phyloP scores from a whole-genome alignment of 805 yeast species.

The Candida taoyuanica region DNA sequence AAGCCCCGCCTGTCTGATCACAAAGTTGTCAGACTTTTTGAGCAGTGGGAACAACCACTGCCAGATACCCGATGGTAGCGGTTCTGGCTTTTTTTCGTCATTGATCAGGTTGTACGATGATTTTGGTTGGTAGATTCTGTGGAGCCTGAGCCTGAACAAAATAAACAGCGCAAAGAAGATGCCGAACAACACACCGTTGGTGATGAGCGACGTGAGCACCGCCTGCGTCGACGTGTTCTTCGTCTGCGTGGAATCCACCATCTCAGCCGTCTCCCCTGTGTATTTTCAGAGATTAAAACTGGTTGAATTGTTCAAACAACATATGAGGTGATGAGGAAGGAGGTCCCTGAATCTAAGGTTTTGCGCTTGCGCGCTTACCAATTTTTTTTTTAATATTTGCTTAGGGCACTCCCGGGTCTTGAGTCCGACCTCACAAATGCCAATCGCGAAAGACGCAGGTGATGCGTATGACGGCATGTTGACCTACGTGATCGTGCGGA shows the following conservation, averaged over 20 bases:
- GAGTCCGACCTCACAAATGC: no score
- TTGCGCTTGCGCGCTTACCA: no score
- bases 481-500: no score
- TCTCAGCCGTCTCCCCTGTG: not conserved
- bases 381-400: no score
- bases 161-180: slow-evolving; percentile 60
- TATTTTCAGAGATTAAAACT: no score
- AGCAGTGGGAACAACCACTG: slow-evolving; percentile 67
- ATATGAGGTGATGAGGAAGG: no score
- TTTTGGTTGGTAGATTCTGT: slow-evolving; percentile 81
- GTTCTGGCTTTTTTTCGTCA: slow-evolving; percentile 64
- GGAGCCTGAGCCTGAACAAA: slow-evolving; percentile 56
- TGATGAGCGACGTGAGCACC: slow-evolving; percentile 64
- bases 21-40: slow-evolving; percentile 63
- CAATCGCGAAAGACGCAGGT: no score
- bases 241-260: slow-evolving; percentile 15
- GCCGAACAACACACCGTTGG: slow-evolving; percentile 64
- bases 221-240: slow-evolving; percentile 60
- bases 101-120: slow-evolving; percentile 55
- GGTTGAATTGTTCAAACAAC: no score
- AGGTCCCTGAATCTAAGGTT: no score
- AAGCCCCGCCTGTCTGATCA: slow-evolving; percentile 84
- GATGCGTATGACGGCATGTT: not conserved
- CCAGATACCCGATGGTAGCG: slow-evolving; percentile 63
- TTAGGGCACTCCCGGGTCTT: no score